Evolutionary conservation across 2,329 filamentous ascomycete species (phyloP).

Genomic region (Ophiostoma sp.): DNA sequence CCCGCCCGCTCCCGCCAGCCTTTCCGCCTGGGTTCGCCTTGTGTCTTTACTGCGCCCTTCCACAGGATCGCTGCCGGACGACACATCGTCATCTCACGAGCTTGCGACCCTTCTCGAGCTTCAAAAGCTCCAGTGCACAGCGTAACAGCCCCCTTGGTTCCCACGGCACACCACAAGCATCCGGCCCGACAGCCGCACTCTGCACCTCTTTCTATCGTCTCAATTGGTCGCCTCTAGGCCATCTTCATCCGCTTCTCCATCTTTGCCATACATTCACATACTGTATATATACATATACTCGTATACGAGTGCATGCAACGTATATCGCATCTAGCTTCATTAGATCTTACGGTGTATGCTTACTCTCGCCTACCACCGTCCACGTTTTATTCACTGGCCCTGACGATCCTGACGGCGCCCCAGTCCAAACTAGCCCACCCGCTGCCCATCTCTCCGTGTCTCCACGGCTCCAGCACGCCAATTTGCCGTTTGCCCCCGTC

Average conservation of each 20-base stretch:
- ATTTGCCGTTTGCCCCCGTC: neutral
- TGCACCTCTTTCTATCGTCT: too few relatives aligned
- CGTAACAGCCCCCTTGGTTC: neutral
- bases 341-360: too few relatives aligned
- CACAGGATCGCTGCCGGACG: neutral
- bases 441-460: neutral
- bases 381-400: neutral
- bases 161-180: too few relatives aligned
- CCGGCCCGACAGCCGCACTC: too few relatives aligned
- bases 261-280: too few relatives aligned
- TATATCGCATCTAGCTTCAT: neutral
- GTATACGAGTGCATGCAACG: neutral
- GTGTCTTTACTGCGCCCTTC: neutral
- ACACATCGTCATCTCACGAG: neutral
- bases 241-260: too few relatives aligned
- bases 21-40: too few relatives aligned
- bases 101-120: neutral
- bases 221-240: too few relatives aligned
- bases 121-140: neutral
- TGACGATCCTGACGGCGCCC: constrained; percentile 1
- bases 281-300: too few relatives aligned
- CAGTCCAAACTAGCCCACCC: neutral
- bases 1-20: too few relatives aligned
- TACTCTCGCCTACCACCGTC: too few relatives aligned
- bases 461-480: constrained; percentile 9